Percentiles rank a stretch among this genome's conserved stretches.
Conservation (phyloP, 2,329 filamentous ascomycete genomes). For the Colletotrichum noveboracense region DNA sequence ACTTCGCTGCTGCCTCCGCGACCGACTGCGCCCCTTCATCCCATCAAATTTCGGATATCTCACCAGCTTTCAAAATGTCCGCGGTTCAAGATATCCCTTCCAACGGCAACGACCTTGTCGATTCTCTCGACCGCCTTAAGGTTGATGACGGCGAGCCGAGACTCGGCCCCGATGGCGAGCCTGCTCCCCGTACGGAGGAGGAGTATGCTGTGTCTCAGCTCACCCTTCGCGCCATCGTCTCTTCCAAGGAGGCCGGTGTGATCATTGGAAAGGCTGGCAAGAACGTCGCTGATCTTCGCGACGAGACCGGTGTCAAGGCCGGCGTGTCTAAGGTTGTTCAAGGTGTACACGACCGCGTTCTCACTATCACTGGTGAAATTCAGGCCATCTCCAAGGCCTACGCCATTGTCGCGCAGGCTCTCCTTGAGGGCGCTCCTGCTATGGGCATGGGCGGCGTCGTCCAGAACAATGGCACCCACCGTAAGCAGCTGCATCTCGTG, state of each 20-base stretch:
- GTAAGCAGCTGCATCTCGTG: slow-evolving; percentile 60
- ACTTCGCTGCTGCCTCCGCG: neutral
- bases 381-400: slow-evolving; percentile 92
- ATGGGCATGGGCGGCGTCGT: slow-evolving; percentile 96
- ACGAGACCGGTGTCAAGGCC: slow-evolving; percentile 97
- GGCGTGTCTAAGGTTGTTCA: slow-evolving; percentile 99
- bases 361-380: slow-evolving; percentile 92
- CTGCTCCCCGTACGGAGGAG: slow-evolving; percentile 89
- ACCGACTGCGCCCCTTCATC: neutral
- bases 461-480: slow-evolving; percentile 88
- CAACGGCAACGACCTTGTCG: slow-evolving; percentile 66
- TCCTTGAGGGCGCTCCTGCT: slow-evolving; percentile 91
- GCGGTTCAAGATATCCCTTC: slow-evolving; percentile 62
- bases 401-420: slow-evolving; percentile 86
- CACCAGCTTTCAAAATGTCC: slow-evolving; percentile 58
- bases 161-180: slow-evolving; percentile 76
- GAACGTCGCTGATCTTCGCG: slow-evolving; percentile 95
- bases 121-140: slow-evolving; percentile 70
- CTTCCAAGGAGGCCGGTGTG: slow-evolving; percentile 97
- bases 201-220: slow-evolving; percentile 94
- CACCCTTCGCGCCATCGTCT: slow-evolving; percentile 95
- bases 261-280: slow-evolving; percentile 99
- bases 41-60: neutral
- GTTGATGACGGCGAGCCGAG: slow-evolving; percentile 65
- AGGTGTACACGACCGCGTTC: slow-evolving; percentile 94